phyloP scores from a whole-genome alignment of 192 early-diverging fungal genomes.

The Obelidium mucronatum region DNA sequence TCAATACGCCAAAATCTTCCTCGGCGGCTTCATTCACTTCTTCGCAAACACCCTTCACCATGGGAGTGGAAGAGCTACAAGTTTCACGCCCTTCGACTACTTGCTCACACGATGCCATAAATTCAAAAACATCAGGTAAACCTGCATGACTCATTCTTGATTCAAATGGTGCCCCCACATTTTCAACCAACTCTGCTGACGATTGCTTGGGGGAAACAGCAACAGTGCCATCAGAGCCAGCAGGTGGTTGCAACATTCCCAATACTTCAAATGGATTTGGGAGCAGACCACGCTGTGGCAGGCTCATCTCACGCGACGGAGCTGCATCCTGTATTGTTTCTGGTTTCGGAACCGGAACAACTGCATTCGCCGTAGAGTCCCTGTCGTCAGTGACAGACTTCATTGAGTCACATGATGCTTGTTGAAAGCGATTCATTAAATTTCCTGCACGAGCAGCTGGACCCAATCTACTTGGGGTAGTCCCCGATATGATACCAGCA shows the following conservation, averaged over 20 bases:
- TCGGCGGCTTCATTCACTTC: neutral
- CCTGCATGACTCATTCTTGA: too few species aligned
- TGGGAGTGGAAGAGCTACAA: too few species aligned
- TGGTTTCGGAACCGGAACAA: neutral
- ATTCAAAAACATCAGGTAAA: neutral
- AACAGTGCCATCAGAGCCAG: neutral
- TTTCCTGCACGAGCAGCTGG: neutral
- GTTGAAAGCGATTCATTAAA: constrained; percentile 7
- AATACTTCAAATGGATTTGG: constrained; percentile 31
- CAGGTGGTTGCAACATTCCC: constrained; percentile 4
- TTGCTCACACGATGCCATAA: neutral
- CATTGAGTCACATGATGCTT: neutral
- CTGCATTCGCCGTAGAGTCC: neutral
- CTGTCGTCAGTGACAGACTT: neutral
- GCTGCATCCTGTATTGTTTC: neutral
- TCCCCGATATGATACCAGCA: neutral
- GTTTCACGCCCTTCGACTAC: neutral
- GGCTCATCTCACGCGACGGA: neutral
- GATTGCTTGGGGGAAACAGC: too few species aligned
- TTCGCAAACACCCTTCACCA: too few species aligned
- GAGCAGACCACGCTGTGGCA: neutral
- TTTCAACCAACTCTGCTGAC: too few species aligned
- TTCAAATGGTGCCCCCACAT: too few species aligned
- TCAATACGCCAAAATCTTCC: neutral
- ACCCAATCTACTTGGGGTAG: neutral